These are phyloP conservation scores for Citrullus colocynthis DNA, from an alignment of 306 rosid species.

Conservation along the genomic window DNA sequence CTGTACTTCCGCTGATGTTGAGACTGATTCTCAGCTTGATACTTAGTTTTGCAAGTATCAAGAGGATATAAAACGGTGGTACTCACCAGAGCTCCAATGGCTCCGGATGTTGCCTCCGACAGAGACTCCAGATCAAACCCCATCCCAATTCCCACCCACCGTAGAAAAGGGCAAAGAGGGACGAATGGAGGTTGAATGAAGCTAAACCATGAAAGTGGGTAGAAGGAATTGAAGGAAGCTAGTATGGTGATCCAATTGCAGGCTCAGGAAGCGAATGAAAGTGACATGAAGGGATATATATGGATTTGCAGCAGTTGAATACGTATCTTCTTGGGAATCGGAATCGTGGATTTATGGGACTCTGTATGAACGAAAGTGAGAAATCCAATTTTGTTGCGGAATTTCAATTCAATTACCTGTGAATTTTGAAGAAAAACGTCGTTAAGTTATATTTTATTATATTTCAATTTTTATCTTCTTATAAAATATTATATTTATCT, in stretches of 20 bases:
- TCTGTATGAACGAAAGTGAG: not conserved
- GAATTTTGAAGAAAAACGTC: not conserved
- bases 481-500: too few species aligned
- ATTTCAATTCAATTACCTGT: not conserved
- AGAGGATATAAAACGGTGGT: conserved; percentile 84
- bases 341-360: not conserved
- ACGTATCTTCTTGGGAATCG: conserved; percentile 8
- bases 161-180: not conserved
- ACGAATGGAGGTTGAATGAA: not conserved
- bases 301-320: not conserved
- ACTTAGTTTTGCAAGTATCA: conserved; percentile 91
- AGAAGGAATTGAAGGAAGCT: not conserved
- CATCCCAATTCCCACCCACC: conserved; percentile 20
- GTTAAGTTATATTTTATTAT: not conserved
- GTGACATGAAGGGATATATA: not conserved
- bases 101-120: conserved; percentile 92
- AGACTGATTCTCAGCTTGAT: conserved; percentile 89
- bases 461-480: too few species aligned
- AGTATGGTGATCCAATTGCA: not conserved
- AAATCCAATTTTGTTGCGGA: not conserved
- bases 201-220: not conserved
- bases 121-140: conserved; percentile 67
- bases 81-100: conserved; percentile 86
- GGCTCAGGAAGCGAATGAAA: not conserved
- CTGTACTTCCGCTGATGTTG: conserved; percentile 61